Evolutionary conservation across 106 monocot genomes (phyloP), one percentile per base, ranked within the genome.

Genomic region (Dioscorea alata): DNA sequence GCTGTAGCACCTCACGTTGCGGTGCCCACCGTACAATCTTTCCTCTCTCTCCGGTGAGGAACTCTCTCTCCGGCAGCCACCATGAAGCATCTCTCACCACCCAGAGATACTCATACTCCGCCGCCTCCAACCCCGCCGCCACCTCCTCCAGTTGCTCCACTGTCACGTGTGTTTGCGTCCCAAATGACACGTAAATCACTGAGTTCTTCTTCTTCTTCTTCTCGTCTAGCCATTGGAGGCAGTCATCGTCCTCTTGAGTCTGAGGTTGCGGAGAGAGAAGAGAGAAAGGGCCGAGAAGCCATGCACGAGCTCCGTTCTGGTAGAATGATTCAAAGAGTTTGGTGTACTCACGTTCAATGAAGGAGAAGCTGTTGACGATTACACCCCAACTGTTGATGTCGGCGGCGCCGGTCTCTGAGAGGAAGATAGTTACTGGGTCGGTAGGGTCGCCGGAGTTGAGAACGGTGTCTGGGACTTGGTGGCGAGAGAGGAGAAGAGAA

Each of bases 331-430:
- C 65, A 35, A 85, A 33, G 61, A 52, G 61, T 22, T 50, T 23
- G 4, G 76, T 79, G 68, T 79, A 85, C 23, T 66, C 76, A 33
- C 59, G 24, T 13, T 89, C 88, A n/a, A 89, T 24, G 56, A 61
- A 78, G 58, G 25, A 50, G 74, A 79, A 84, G 67, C 81, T 88
- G 78, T 88, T 84, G 70, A 88, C 75, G 49, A 88, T 16, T 4
- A 76, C 54, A 20, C 84, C 88, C 80, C 79, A 79, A 69, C 88
- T 84, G 8, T 23, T 31, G 53, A 9, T 6, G 50, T 75, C 78
- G 60, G 54, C 34, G 33, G 67, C 72, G 15, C 31, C 62, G 12
- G 23, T 25, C 20, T 77, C 65, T 4, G 60, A 14, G 53, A 63
- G 6, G 57, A 79, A 73, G 18, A 19, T 22, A 0, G 57, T 22